Base-by-base conservation (phyloP, 352 stramenopile genomes). In the Pythium vanterpoolii region DNA sequence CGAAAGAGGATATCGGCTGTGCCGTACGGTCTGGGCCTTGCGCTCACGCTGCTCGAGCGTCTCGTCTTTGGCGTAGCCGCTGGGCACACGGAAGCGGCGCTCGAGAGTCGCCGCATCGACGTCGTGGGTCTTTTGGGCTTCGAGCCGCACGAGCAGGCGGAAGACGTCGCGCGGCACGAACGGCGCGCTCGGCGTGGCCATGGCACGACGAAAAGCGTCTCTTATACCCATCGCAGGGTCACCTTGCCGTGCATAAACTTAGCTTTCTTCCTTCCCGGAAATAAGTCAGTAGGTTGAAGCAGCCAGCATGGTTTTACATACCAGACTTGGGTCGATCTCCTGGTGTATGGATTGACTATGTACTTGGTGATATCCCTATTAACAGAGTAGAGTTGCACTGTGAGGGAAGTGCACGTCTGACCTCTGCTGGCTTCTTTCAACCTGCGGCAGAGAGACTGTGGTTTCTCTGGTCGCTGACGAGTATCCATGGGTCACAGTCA, bases 81-180 rank as follows among this genome's bases (percentile, higher is more conserved):
- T 11, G 4, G 77, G 79, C 11, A 92, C 79, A 27, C 53, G 71
- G 46, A 90, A 86, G 39, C 72, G 77, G 31, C 67, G 59, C 45
- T 89, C 76, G 11, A 92, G 68, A n/a, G 71, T 62, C 16, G 49
- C 34, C 9, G 83, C 63, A 43, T 90, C 77, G 11, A 86, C 73
- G 10, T 85, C 73, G 5, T 85, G 62, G 1, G 67, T 64, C 61
- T 87, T 83, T 38, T 89, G 77, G 1, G 65, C 60, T 31, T 92
- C 83, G 7, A 92, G 73, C 4, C 66, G 68, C 28, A 90, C 61
- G 27, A 92, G 59, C n/a, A 89, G 56, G 6, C 77, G 73, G 60
- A 92, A 92, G 28, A 89, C 71, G 21, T 92, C 83, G 34, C 71
- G 72, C 33, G 83, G 60, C 3, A 92, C 45, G 57, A 89, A 85